Evolutionary conservation across 2,329 filamentous ascomycete species (phyloP).

Genomic region (Aureobasidium pullulans): DNA sequence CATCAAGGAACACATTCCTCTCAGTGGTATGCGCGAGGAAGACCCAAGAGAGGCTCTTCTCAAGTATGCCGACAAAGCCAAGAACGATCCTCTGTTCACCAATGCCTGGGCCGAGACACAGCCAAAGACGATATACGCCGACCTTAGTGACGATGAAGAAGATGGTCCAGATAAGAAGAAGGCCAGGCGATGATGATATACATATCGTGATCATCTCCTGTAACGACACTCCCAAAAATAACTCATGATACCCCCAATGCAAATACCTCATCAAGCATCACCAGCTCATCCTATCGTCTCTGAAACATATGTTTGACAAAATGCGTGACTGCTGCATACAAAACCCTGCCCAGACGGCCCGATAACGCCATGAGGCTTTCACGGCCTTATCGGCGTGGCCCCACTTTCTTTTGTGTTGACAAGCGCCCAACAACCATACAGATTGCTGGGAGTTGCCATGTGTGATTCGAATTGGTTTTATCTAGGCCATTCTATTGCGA

Average conservation of each 20-base stretch:
- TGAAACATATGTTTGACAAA: not conserved
- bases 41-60: slow-evolving; percentile 89
- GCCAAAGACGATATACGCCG: slow-evolving; percentile 83
- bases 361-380: slow-evolving; percentile 10
- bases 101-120: slow-evolving; percentile 89
- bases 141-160: slow-evolving; percentile 78
- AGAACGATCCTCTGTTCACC: slow-evolving; percentile 91
- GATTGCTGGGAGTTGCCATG: slow-evolving; percentile 12
- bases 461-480: not conserved
- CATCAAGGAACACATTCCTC: slow-evolving; percentile 78
- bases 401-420: slow-evolving; percentile 11
- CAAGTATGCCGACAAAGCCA: slow-evolving; percentile 88
- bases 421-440: slow-evolving; percentile 14
- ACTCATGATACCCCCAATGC: slow-evolving; percentile 9
- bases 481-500: not conserved
- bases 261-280: not conserved
- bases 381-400: slow-evolving; percentile 3
- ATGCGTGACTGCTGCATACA: slow-evolving; percentile 5
- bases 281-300: not conserved
- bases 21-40: slow-evolving; percentile 90
- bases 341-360: slow-evolving; percentile 9
- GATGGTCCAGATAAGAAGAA: slow-evolving; percentile 61
- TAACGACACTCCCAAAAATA: not conserved
- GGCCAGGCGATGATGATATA: slow-evolving; percentile 13
- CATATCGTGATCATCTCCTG: not conserved